These are phyloP conservation scores for Cryptococcus sp. DNA, from an alignment of 1,284 basidiomycete species.

Conservation along the genomic window DNA sequence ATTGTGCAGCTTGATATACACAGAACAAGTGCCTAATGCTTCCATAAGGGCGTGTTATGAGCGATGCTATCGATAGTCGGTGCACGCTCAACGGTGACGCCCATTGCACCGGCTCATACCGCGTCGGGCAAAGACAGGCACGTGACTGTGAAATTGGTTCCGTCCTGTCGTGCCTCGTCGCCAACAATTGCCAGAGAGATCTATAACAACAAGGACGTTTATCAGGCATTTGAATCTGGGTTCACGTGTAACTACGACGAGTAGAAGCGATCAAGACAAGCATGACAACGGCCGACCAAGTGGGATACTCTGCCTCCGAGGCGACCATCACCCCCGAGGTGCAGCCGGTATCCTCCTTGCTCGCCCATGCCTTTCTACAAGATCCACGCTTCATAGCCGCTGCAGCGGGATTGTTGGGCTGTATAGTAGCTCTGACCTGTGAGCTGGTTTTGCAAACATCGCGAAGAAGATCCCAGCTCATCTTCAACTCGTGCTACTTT, in stretches of 20 bases:
- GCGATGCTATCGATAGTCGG: neutral
- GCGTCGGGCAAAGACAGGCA: neutral
- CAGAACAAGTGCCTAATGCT: neutral
- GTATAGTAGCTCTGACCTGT: constrained; percentile 32
- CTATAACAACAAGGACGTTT: no score
- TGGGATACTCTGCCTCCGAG: constrained; percentile 2
- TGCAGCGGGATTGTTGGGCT: constrained; percentile 27
- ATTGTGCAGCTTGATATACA: constrained; percentile 53
- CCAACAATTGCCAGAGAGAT: no score
- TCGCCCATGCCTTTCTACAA: constrained; percentile 31
- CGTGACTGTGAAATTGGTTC: neutral
- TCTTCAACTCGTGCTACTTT: constrained; percentile 3
- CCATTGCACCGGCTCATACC: neutral
- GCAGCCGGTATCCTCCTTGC: constrained; percentile 24
- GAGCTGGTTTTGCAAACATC: constrained; percentile 6
- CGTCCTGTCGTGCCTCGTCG: neutral
- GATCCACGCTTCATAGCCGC: constrained; percentile 43
- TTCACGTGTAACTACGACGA: no score
- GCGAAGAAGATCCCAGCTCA: neutral
- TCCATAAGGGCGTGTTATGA: neutral
- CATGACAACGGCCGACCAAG: neutral
- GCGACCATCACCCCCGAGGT: constrained; percentile 28
- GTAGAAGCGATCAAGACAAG: neutral
- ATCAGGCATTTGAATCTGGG: neutral
- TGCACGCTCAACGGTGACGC: neutral